phyloP scores from a whole-genome alignment of 371 early-diverging fungal species.

The Cokeromyces recurvatus region DNA sequence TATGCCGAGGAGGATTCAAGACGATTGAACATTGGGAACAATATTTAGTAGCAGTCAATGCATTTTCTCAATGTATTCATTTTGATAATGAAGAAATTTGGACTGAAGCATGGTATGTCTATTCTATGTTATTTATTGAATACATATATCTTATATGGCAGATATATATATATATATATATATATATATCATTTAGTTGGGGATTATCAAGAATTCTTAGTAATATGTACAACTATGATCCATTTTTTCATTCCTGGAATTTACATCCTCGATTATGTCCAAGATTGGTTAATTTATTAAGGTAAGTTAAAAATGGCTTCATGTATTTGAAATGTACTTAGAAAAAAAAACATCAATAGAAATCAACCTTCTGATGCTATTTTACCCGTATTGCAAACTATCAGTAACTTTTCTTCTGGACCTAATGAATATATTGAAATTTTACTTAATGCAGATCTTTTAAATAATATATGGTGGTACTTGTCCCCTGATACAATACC shows the following conservation, averaged over 20 bases:
- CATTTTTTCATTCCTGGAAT: conserved; percentile 7
- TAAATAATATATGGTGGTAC: conserved; percentile 22
- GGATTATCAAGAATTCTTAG: conserved; percentile 42
- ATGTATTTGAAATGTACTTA: no score
- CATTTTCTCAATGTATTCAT: conserved; percentile 25
- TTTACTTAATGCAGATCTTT: conserved; percentile 30
- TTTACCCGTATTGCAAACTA: conserved; percentile 23
- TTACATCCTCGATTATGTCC: conserved; percentile 7
- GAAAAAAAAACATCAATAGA: not conserved
- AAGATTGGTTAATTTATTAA: conserved; percentile 8
- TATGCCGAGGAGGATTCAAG: conserved; percentile 14
- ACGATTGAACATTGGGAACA: conserved; percentile 5
- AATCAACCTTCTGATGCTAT: not conserved
- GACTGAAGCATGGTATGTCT: conserved; percentile 18
- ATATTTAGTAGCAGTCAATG: conserved; percentile 28
- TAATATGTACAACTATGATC: conserved; percentile 28
- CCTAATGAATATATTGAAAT: conserved; percentile 35
- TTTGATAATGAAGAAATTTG: conserved; percentile 28
- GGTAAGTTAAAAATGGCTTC: conserved; percentile 3
- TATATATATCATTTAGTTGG: conserved; percentile 39
- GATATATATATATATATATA: no score
- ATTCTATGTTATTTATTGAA: no score
- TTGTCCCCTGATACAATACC: conserved; percentile 4
- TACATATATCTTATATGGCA: not conserved
- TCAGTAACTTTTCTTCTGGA: conserved; percentile 45